Evolutionary conservation across 345 rosid genomes (phyloP).

Genomic region (Cardiospermum halicacabum): DNA sequence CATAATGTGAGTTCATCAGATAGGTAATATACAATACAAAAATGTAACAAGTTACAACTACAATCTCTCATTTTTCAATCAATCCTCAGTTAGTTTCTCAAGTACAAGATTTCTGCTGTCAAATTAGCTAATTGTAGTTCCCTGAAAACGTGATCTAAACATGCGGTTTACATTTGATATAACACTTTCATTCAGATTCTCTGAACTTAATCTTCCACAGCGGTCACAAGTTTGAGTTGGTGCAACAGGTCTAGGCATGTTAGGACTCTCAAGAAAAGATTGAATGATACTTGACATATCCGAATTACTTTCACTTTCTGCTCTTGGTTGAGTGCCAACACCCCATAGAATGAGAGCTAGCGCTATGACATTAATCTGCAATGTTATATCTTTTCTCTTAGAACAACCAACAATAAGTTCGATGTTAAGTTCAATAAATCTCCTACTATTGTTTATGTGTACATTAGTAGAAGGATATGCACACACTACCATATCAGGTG

Average conservation of each 20-base stretch:
- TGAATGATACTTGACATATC: slow-evolving; percentile 19
- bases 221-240: slow-evolving; percentile 19
- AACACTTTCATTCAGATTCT: slow-evolving; percentile 9
- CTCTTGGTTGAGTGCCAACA: slow-evolving; percentile 23
- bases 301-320: not conserved
- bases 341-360: slow-evolving; percentile 30
- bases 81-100: not conserved
- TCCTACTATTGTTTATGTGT: too few relatives aligned
- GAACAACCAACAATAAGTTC: not conserved
- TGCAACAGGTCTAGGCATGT: slow-evolving; percentile 8
- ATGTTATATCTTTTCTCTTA: too few relatives aligned
- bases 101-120: not conserved
- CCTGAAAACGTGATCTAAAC: slow-evolving; percentile 13
- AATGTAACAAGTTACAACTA: too few relatives aligned
- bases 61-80: not conserved
- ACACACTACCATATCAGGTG: too few relatives aligned
- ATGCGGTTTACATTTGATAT: slow-evolving; percentile 14
- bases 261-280: slow-evolving; percentile 45
- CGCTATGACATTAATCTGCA: slow-evolving; percentile 29
- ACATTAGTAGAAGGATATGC: not conserved
- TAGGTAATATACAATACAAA: too few relatives aligned
- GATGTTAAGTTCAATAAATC: not conserved
- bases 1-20: too few relatives aligned
- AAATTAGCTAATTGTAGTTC: slow-evolving; percentile 8
- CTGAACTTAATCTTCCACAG: slow-evolving; percentile 18